Base-by-base conservation (phyloP, 139 green algal genomes). In the Coelastrella sp. region DNA sequence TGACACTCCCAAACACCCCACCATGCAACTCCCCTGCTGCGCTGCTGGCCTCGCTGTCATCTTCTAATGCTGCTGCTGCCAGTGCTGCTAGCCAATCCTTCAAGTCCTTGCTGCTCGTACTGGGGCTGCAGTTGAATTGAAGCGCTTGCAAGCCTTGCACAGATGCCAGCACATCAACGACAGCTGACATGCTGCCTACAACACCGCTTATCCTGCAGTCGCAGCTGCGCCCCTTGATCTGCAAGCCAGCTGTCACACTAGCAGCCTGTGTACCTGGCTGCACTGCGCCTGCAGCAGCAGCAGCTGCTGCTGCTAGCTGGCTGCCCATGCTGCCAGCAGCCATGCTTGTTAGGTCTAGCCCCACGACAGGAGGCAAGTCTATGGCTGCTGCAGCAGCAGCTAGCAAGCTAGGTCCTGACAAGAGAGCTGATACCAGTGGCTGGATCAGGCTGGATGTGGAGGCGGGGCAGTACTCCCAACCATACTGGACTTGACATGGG, bases 381-480 rank as follows among this genome's bases (percentile, higher is more conserved):
- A 77, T 59, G 58, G 54, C 83, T 60, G 83, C 83, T 59, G 83
- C 83, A 73, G 82, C 82, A 65, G 83, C 83, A 56, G 83, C 83
- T 7, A 64, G 20, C 83, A 88, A 32, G 54, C 68, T 80, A 61
- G 83, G 47, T 8, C 7, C 54, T 19, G 68, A 59, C 68, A 80
- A 17, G 23, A 88, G 82, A 22, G 13, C 82, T 20, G 64, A 47
- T 17, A 65, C 82, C 32, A 88, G 65, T 4, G 82, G 83, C 56
- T 80, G 68, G n/a, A 80, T 4, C 54, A 80, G 83, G 54, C 47
- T 80, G 17, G 54, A 58, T 56, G 68, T 20, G n/a, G 83, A 5
- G 22, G 83, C 83, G 68, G 83, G 83, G 68, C 68, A 58, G 66
- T 88, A 88, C 54, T 80, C 54, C 83, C 83, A 88, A 68, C 83